Conservation (phyloP, 768 basidiomycete genomes). For the Thelephora aurantiotincta region DNA sequence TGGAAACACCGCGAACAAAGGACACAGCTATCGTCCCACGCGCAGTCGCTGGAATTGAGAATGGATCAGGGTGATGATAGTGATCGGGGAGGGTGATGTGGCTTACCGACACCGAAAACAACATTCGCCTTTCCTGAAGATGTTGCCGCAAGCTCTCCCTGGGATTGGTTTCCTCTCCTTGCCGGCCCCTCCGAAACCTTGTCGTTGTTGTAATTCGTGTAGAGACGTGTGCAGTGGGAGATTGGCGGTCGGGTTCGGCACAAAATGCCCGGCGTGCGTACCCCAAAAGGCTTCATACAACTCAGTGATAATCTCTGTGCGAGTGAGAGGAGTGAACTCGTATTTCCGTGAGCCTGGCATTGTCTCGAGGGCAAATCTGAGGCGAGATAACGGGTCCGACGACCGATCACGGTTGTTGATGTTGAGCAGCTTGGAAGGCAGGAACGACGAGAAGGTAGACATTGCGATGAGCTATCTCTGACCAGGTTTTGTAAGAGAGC, state of each 20-base stretch:
- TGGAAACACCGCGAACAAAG: constrained; percentile 86
- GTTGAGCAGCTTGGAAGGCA: constrained; percentile 34
- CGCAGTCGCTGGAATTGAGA: constrained; percentile 57
- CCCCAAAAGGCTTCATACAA: constrained; percentile 80
- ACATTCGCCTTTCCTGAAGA: constrained; percentile 83
- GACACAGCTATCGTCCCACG: constrained; percentile 79
- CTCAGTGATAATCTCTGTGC: constrained; percentile 70
- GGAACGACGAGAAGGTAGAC: constrained; percentile 30
- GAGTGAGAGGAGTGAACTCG: constrained; percentile 55
- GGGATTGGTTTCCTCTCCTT: constrained; percentile 43
- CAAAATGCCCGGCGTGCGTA: constrained; percentile 54
- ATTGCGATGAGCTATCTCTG: constrained; percentile 11
- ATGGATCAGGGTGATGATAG: background rate
- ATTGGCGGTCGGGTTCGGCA: constrained; percentile 48
- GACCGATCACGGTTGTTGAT: constrained; percentile 42
- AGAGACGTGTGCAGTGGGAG: constrained; percentile 51
- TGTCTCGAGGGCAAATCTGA: constrained; percentile 65
- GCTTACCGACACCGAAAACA: constrained; percentile 90
- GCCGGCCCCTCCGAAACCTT: constrained; percentile 44
- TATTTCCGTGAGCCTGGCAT: constrained; percentile 74
- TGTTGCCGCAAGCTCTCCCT: constrained; percentile 70
- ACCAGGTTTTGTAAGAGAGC: background rate
- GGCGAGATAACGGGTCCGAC: constrained; percentile 53
- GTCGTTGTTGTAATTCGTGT: constrained; percentile 52
- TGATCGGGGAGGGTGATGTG: background rate